Evolutionary conservation across 768 basidiomycete species (phyloP), one percentile per base, ranked within the genome.

Genomic region (Solioccasus polychromus): DNA sequence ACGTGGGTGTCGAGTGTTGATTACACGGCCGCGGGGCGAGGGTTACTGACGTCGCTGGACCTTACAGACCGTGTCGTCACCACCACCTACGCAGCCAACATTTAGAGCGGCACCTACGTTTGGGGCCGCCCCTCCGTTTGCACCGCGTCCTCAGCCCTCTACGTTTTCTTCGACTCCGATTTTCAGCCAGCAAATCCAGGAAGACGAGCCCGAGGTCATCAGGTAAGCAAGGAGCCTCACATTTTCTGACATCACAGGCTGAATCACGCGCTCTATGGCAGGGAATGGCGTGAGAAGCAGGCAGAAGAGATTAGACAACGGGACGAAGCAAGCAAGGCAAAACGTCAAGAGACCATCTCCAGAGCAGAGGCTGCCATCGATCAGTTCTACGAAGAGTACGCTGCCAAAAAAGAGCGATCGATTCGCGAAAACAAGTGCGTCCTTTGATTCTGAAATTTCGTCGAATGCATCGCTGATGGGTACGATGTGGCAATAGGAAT

Each of bases 381-480:
- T 68, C 82, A 87, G 53, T 94, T 93, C 64, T 94, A 94, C 59
- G 87, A 89, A 61, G 79, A 85, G 40, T 92, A 98, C 62, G 79
- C 89, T 28, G 74, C 75, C 48, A 88, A 90, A 74, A 95, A 94
- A 70, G 90, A 93, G 71, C 79, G 80, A 63, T 83, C 83, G 54
- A 96, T 99, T 57, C 76, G 87, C 36, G 86, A 94, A 66, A 99
- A 98, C 79, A 98, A 99, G 95, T 96, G 20, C 26, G 44, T 47
- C 22, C 1, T 30, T 29, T 43, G 32, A n/a, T 36, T 22, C 7
- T 42, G 19, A 25, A 2, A 23, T 28, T 26, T 42, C 49, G 38
- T 1, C 3, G 30, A 17, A 25, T 6, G 11, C 29, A 37, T n/a
- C 18, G 30, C n/a, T 54, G 26, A 55, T 36, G n/a, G n/a, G n/a